These are phyloP conservation scores for Geranomyces variabilis DNA, from an alignment of 192 early-diverging fungal species.

Conservation along the genomic window DNA sequence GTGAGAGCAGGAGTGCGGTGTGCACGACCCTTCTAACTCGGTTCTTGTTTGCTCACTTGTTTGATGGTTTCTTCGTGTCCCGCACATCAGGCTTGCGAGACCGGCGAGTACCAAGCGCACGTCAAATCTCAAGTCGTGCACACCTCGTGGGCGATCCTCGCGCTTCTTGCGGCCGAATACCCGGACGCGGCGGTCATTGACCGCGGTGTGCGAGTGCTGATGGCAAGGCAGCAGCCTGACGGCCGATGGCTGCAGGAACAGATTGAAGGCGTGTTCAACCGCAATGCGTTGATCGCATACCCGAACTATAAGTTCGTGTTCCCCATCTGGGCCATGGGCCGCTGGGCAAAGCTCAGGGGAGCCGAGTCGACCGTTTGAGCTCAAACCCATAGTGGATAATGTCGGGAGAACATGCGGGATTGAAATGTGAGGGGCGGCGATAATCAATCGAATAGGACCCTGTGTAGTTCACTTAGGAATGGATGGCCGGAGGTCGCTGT, in stretches of 20 bases:
- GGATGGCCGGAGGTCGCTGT: too few relatives aligned
- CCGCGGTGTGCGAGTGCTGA: slow-evolving; percentile 65
- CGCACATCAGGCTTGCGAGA: slow-evolving; percentile 75
- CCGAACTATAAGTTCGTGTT: slow-evolving; percentile 95
- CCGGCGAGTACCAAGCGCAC: slow-evolving; percentile 63
- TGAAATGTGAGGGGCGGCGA: too few relatives aligned
- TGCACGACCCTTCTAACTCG: too few relatives aligned
- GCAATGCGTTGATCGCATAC: slow-evolving; percentile 73
- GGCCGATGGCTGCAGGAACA: slow-evolving; percentile 97
- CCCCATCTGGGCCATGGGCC: slow-evolving; percentile 87
- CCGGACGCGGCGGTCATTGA: slow-evolving; percentile 68
- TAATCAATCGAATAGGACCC: too few relatives aligned
- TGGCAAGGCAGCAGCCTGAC: slow-evolving; percentile 82
- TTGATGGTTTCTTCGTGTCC: background rate
- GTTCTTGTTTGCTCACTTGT: too few relatives aligned
- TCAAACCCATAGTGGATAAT: too few relatives aligned
- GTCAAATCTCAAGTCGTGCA: slow-evolving; percentile 87
- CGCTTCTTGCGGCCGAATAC: slow-evolving; percentile 89
- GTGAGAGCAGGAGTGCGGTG: slow-evolving; percentile 37
- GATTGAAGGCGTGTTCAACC: slow-evolving; percentile 98
- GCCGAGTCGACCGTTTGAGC: too few relatives aligned
- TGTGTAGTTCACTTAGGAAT: too few relatives aligned
- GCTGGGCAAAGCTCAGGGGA: background rate
- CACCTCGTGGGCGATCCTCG: slow-evolving; percentile 86
- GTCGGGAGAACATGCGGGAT: too few relatives aligned